Conservation (phyloP, 1,284 basidiomycete species). For the Irpex rosettiformis region DNA sequence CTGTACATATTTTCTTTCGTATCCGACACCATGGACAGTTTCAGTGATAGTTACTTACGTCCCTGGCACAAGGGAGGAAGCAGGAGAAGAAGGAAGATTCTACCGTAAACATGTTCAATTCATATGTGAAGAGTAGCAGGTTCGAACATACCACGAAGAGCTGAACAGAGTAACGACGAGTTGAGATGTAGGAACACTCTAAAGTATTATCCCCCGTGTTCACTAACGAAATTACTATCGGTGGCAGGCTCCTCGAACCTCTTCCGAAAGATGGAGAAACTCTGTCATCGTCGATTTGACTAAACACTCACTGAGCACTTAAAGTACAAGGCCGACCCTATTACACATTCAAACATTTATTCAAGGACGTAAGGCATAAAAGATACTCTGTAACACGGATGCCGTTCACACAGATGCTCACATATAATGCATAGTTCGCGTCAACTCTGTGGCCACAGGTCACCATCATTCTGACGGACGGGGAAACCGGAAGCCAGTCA, state of each 20-base stretch:
- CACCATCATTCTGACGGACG: constrained; percentile 65
- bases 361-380: constrained; percentile 37
- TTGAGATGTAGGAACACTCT: constrained; percentile 23
- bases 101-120: constrained; percentile 28
- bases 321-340: constrained; percentile 59
- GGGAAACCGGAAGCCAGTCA: constrained; percentile 33
- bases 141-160: constrained; percentile 26
- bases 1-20: constrained; percentile 15
- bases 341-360: constrained; percentile 64
- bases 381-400: neutral
- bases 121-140: constrained; percentile 26
- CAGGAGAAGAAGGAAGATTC: constrained; percentile 21
- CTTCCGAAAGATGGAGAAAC: constrained; percentile 29
- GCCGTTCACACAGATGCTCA: neutral
- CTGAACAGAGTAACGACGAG: constrained; percentile 29
- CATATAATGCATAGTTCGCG: constrained; percentile 41
- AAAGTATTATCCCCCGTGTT: neutral
- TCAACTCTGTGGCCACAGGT: constrained; percentile 58
- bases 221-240: neutral
- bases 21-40: constrained; percentile 36
- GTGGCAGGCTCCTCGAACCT: constrained; percentile 30
- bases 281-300: constrained; percentile 46
- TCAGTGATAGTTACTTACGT: constrained; percentile 34
- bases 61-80: constrained; percentile 13
- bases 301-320: constrained; percentile 55